Conservation (phyloP, 2,329 filamentous ascomycete genomes). For the Colletotrichum chrysophilum region DNA sequence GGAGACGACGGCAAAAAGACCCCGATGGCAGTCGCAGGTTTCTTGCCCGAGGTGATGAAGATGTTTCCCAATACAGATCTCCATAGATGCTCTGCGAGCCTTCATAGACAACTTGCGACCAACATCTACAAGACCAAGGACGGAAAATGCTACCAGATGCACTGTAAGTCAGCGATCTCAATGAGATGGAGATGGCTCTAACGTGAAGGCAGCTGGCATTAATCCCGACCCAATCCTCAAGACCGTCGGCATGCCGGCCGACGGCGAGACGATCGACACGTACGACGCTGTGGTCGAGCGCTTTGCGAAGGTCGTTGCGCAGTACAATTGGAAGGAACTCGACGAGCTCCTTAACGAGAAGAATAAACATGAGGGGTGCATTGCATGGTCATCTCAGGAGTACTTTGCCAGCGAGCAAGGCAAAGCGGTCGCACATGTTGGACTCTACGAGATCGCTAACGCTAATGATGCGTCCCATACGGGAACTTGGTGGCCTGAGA, state of each 20-base stretch:
- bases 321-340: conserved; percentile 24
- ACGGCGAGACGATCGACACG: conserved; percentile 25
- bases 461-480: conserved; percentile 28
- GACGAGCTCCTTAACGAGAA: conserved; percentile 26
- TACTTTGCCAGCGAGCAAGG: conserved; percentile 32
- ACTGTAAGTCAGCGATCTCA: neutral
- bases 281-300: conserved; percentile 24
- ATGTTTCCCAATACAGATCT: conserved; percentile 15
- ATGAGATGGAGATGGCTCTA: neutral
- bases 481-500: conserved; percentile 47
- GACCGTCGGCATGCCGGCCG: conserved; percentile 21
- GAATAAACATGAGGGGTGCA: conserved; percentile 29
- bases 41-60: conserved; percentile 1
- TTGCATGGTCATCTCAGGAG: conserved; percentile 29
- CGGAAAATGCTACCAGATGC: conserved; percentile 27
- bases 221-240: conserved; percentile 23
- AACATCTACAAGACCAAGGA: conserved; percentile 32
- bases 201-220: neutral
- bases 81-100: neutral
- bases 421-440: conserved; percentile 22
- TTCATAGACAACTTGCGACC: conserved; percentile 14
- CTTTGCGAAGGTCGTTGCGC: conserved; percentile 16
- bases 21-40: conserved; percentile 12
- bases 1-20: conserved; percentile 6
- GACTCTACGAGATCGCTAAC: conserved; percentile 28